Conservation (phyloP, 768 basidiomycete species). For the Boletellus ananas region DNA sequence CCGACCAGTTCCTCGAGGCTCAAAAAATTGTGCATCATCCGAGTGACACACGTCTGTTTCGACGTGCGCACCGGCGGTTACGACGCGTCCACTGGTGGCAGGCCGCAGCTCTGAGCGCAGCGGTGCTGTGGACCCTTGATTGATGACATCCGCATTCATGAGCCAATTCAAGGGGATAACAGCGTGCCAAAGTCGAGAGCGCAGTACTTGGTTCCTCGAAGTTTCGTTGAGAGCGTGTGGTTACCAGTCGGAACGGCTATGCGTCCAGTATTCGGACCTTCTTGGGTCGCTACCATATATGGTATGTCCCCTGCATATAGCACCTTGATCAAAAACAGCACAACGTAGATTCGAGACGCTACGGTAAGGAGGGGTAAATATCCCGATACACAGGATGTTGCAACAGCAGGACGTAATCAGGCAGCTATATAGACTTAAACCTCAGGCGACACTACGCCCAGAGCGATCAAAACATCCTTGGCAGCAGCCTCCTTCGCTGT, state of each 20-base stretch:
- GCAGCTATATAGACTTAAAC: neutral
- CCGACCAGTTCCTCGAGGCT: neutral
- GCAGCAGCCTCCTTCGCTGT: constrained; percentile 25
- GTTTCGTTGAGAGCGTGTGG: no score
- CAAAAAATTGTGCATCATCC: neutral
- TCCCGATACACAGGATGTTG: neutral
- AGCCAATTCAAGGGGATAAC: neutral
- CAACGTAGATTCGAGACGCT: neutral
- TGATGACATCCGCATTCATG: neutral
- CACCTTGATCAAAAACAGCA: neutral
- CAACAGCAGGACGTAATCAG: neutral
- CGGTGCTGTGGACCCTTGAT: constrained; percentile 4
- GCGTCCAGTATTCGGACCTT: no score
- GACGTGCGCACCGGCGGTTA: neutral
- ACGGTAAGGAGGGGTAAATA: neutral
- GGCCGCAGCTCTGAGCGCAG: constrained; percentile 5
- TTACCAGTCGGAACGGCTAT: no score
- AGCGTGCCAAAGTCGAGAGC: neutral
- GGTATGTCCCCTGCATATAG: constrained; percentile 12
- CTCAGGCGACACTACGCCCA: neutral
- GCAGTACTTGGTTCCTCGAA: neutral
- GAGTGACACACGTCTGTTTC: neutral
- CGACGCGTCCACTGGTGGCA: neutral
- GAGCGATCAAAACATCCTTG: constrained; percentile 13
- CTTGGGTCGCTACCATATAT: constrained; percentile 9